phyloP scores from a whole-genome alignment of 345 rosid species.

The Aegle marmelos region DNA sequence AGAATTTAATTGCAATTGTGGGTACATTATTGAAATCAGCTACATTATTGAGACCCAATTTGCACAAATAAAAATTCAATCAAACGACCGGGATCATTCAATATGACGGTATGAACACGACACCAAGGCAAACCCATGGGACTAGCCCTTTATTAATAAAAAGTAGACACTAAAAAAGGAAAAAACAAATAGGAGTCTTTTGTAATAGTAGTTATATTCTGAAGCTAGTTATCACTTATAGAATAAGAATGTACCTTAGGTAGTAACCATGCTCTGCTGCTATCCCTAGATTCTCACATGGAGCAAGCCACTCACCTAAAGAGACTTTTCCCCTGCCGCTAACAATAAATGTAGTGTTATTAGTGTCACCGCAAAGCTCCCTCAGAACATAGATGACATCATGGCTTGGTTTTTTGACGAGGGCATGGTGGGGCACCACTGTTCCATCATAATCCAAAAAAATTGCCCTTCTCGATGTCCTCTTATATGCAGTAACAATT shows the following conservation, averaged over 20 bases:
- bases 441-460: conserved; percentile 53
- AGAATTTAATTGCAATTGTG: background rate
- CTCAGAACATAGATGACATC: conserved; percentile 34
- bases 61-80: background rate
- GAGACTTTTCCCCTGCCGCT: conserved; percentile 44
- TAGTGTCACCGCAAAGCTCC: conserved; percentile 35
- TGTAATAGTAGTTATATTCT: too few relatives aligned
- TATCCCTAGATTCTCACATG: conserved; percentile 45
- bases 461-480: conserved; percentile 35
- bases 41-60: background rate
- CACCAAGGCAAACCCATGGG: too few relatives aligned
- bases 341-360: conserved; percentile 41
- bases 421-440: conserved; percentile 28
- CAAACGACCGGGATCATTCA: too few relatives aligned
- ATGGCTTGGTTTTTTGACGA: conserved; percentile 29
- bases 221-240: background rate
- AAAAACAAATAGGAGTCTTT: background rate
- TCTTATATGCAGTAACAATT: conserved; percentile 30
- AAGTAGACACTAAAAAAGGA: background rate
- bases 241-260: conserved; percentile 29
- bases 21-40: background rate
- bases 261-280: conserved; percentile 56
- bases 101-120: too few relatives aligned
- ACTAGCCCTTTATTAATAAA: too few relatives aligned
- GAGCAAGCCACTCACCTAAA: conserved; percentile 40